phyloP scores from a whole-genome alignment of 345 rosid species.

The Citrus reticulata region DNA sequence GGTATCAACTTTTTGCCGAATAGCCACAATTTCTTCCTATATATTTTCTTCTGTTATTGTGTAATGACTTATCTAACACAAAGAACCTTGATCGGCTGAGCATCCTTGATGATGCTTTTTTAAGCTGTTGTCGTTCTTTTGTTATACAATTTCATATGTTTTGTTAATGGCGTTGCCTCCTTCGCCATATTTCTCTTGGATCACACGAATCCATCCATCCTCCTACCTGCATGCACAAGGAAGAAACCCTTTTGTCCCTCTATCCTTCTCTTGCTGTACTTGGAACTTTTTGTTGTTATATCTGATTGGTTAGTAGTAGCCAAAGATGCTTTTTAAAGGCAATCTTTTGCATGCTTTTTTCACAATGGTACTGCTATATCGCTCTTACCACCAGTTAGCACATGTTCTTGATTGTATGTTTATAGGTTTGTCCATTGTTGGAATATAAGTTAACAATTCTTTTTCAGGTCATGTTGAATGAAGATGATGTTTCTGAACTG shows the following conservation, averaged over 20 bases:
- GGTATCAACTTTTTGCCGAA: conserved; percentile 38
- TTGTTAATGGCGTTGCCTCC: not conserved
- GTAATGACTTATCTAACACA: not conserved
- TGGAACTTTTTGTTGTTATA: not conserved
- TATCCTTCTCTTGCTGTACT: not conserved
- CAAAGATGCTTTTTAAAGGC: not conserved
- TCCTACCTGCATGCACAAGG: not conserved
- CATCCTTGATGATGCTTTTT: not conserved
- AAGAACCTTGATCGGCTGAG: not conserved
- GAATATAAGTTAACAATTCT: not conserved
- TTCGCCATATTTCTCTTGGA: not conserved
- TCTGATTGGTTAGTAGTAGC: not conserved
- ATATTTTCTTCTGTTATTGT: not conserved
- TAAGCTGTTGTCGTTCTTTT: not conserved
- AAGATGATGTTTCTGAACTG: conserved; percentile 68
- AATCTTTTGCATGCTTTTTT: not conserved
- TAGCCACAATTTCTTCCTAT: not conserved
- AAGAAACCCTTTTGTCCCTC: not conserved
- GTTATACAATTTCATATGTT: not conserved
- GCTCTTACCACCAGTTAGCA: not conserved
- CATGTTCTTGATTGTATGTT: not conserved
- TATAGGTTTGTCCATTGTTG: not conserved
- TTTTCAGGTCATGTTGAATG: conserved; percentile 69
- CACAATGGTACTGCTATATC: not conserved
- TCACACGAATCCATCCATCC: not conserved